Percentiles rank a stretch among this genome's conserved stretches.
Conservation (phyloP, 768 basidiomycete genomes). For the Panaeolus papilionaceus region DNA sequence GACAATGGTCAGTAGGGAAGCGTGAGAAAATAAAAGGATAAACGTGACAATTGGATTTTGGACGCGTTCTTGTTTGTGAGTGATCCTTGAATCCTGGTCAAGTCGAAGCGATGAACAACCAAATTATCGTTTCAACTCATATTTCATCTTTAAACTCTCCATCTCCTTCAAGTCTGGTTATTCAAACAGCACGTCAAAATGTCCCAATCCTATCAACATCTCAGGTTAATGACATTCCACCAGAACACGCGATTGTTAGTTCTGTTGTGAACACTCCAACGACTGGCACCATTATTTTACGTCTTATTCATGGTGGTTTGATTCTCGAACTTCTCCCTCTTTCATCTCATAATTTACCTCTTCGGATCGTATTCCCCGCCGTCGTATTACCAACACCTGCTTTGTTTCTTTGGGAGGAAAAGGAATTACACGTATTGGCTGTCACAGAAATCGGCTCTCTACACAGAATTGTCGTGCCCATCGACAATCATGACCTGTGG, state of each 20-base stretch:
- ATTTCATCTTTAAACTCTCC: conserved; percentile 68
- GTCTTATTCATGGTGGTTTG: conserved; percentile 75
- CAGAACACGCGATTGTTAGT: conserved; percentile 78
- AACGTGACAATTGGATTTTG: conserved; percentile 6
- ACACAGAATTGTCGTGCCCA: conserved; percentile 72
- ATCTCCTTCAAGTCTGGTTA: conserved; percentile 53
- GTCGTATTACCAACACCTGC: conserved; percentile 68
- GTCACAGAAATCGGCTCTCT: conserved; percentile 74
- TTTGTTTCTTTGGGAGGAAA: conserved; percentile 59
- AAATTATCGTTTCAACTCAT: conserved; percentile 62
- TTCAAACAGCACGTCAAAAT: conserved; percentile 67
- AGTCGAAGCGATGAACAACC: conserved; percentile 35
- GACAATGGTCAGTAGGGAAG: background rate
- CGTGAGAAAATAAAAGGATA: conserved; percentile 1
- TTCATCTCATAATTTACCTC: conserved; percentile 64
- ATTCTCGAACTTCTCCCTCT: conserved; percentile 83
- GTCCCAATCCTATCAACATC: conserved; percentile 52
- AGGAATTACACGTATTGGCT: conserved; percentile 72
- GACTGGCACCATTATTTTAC: conserved; percentile 72
- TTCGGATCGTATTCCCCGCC: conserved; percentile 82
- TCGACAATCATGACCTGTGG: conserved; percentile 64
- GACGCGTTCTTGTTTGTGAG: conserved; percentile 12
- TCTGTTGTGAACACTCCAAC: conserved; percentile 59
- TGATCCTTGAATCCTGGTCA: background rate
- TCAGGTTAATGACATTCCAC: conserved; percentile 51